Base-by-base conservation (phyloP, 257 asterid genomes). In the Penstemon barbatus region DNA sequence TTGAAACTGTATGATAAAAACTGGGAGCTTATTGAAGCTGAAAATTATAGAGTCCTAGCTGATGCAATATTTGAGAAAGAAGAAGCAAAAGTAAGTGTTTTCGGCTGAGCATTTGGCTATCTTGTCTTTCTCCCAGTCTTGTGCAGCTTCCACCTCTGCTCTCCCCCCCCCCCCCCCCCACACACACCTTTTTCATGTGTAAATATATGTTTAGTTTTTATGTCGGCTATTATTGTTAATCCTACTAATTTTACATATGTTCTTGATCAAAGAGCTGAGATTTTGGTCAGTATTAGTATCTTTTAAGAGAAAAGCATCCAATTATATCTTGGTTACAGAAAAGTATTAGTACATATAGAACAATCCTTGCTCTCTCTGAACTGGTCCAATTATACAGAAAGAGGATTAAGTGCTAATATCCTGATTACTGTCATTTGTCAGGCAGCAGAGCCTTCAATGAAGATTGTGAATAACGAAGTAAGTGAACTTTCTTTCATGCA, bases 21-120 rank as follows among this genome's bases (percentile, higher is more conserved):
- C 71, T 93, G 99, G 99, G 85, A 52, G 52, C 94, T 74, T 51
- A 93, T 93, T 66, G 99, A 90, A 77, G 92, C 71, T 57, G 96
- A 85, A 77, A 86, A 85, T 48, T 93, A 87, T 77, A 79, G 95
- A 63, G 91, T 77, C 74, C 99, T 93, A 61, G 87, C 86, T 4
- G 97, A 93, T 82, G 95, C 96, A 63, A 88, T 93, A 61, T 84
- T 86, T 74, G 97, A 90, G 58, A 71, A 69, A 63, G 94, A 87
- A 59, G 92, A 84, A 76, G 65, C 61, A n/a, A 71, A 82, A 78
- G 97, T 93, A 82, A 71, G 85, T 77, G 39, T 18, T 63, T 45
- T 12, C 33, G 68, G 70, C 58, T 68, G 39, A 68, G 62, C 3
- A 46, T 42, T 4, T 69, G 45, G 63, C 64, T 65, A 9, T 50